Percentiles rank a stretch among this genome's conserved stretches.
These are phyloP conservation scores for Thielaviopsis punctulata DNA, from an alignment of 2,329 filamentous ascomycete genomes.

Conservation along the genomic window DNA sequence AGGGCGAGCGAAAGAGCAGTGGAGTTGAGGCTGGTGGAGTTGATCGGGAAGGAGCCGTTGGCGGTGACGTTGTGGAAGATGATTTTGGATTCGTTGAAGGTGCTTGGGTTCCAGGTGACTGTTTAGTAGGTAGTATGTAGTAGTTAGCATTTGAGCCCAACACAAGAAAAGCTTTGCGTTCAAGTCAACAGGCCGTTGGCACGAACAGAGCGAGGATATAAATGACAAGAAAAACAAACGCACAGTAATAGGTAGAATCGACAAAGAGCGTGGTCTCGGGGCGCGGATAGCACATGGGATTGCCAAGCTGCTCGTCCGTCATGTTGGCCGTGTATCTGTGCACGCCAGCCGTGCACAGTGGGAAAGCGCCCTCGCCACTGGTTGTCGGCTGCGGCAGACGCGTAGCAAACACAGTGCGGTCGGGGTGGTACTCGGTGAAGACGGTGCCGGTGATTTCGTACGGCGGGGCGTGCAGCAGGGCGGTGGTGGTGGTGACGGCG, in stretches of 20 bases:
- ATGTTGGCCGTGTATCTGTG: constrained; percentile 27
- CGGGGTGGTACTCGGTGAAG: constrained; percentile 22
- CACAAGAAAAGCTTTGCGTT: too few relatives aligned
- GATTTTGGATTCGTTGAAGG: constrained; percentile 26
- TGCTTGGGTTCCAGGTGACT: constrained; percentile 41
- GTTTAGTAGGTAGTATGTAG: background rate
- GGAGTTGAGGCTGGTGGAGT: constrained; percentile 11
- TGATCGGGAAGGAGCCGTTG: constrained; percentile 18
- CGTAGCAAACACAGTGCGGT: constrained; percentile 25
- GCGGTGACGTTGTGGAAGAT: constrained; percentile 16
- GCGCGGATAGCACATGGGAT: constrained; percentile 34
- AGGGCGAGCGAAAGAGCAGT: background rate
- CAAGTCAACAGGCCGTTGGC: too few relatives aligned
- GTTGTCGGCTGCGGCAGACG: constrained; percentile 28
- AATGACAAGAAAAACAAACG: too few relatives aligned
- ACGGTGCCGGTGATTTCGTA: constrained; percentile 30
- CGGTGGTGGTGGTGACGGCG: constrained; percentile 28
- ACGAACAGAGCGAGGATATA: too few relatives aligned
- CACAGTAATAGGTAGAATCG: constrained; percentile 35
- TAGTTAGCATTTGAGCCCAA: too few relatives aligned
- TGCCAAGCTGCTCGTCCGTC: background rate
- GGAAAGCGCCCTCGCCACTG: constrained; percentile 29
- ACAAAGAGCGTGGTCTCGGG: constrained; percentile 26
- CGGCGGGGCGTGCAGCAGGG: constrained; percentile 23
- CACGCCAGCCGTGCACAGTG: constrained; percentile 28